A percentile compares a stretch with the other conserved stretches of the same genome.
Evolutionary conservation across 108 stramenopile genomes (phyloP).

Genomic region (Cyclostephanos invisitatus): DNA sequence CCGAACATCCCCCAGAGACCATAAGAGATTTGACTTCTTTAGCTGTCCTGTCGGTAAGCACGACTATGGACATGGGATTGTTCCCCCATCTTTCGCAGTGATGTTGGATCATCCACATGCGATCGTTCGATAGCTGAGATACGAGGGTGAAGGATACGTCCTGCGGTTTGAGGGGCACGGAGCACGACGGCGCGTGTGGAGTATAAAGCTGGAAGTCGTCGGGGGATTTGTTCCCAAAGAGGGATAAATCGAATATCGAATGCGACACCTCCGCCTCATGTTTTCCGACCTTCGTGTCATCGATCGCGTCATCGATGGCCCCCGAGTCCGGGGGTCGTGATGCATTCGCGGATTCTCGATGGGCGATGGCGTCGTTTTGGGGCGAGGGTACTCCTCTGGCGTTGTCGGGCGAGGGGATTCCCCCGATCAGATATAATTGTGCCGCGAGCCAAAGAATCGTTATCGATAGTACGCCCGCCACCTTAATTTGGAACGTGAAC

Average conservation of each 20-base stretch:
- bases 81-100: conserved; percentile 79
- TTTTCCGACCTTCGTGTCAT: too few relatives aligned
- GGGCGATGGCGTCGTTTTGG: too few relatives aligned
- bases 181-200: conserved; percentile 45
- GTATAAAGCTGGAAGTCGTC: conserved; percentile 33
- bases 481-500: too few relatives aligned
- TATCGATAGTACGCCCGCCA: too few relatives aligned
- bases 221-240: conserved; percentile 23
- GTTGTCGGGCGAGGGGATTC: too few relatives aligned
- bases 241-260: conserved; percentile 11
- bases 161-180: conserved; percentile 17
- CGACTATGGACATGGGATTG: conserved; percentile 69
- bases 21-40: conserved; percentile 21
- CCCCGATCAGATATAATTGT: too few relatives aligned
- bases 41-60: conserved; percentile 58
- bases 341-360: too few relatives aligned
- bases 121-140: conserved; percentile 71
- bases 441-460: too few relatives aligned
- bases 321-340: too few relatives aligned
- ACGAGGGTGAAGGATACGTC: conserved; percentile 62
- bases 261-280: too few relatives aligned
- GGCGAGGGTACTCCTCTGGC: too few relatives aligned
- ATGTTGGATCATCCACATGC: conserved; percentile 79
- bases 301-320: too few relatives aligned
- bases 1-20: conserved; percentile 35